phyloP scores from a whole-genome alignment of 345 rosid species.

The Lenwebbia sp. region DNA sequence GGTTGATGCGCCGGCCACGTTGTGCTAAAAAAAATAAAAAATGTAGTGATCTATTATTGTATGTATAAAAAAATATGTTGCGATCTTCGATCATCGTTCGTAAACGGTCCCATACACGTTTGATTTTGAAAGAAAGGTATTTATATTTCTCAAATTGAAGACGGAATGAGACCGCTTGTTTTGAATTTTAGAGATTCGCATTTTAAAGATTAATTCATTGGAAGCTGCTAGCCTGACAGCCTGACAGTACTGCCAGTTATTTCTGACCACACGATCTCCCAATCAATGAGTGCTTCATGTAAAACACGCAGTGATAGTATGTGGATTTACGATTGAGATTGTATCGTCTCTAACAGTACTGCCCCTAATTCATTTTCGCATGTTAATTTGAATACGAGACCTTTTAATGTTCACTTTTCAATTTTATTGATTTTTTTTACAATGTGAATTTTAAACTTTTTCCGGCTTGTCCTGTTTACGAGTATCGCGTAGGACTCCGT shows the following conservation, averaged over 20 bases:
- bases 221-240: too few relatives aligned
- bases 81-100: fast-evolving
- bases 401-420: too few relatives aligned
- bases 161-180: fast-evolving
- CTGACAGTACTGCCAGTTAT: too few relatives aligned
- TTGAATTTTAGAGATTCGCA: background rate
- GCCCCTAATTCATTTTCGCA: too few relatives aligned
- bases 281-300: too few relatives aligned
- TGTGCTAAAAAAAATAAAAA: background rate
- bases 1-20: background rate
- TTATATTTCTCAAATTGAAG: background rate
- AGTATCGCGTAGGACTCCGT: background rate
- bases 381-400: too few relatives aligned
- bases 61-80: background rate
- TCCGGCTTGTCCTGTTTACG: background rate
- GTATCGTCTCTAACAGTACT: too few relatives aligned
- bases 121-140: background rate
- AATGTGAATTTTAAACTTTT: background rate
- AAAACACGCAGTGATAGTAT: too few relatives aligned
- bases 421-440: background rate
- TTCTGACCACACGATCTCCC: too few relatives aligned
- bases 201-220: background rate
- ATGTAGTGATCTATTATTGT: background rate
- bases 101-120: fast-evolving
- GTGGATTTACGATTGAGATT: too few relatives aligned